Evolutionary conservation across 495 filamentous ascomycete genomes (phyloP).

Genomic region (Aspergillus asperescens): DNA sequence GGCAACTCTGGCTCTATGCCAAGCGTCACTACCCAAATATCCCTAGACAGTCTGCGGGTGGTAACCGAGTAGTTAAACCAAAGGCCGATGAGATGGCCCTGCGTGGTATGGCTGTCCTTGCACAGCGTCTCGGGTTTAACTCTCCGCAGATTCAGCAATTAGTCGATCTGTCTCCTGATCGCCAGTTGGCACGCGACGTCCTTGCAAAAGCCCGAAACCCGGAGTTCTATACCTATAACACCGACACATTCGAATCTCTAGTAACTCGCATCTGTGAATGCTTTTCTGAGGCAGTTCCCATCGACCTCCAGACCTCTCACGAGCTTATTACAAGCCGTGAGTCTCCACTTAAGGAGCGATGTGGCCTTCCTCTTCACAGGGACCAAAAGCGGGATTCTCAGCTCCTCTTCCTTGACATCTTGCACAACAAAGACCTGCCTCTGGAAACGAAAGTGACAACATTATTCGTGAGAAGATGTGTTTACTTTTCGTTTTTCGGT

Average conservation of each 20-base stretch:
- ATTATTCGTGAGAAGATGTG: background rate
- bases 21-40: slow-evolving; percentile 27
- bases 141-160: slow-evolving; percentile 25
- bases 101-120: slow-evolving; percentile 27
- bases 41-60: slow-evolving; percentile 15
- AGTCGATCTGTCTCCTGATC: slow-evolving; percentile 27
- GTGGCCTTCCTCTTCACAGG: background rate
- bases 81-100: slow-evolving; percentile 22
- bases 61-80: slow-evolving; percentile 18
- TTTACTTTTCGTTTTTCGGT: too few species aligned
- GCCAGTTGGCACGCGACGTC: slow-evolving; percentile 26
- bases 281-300: slow-evolving; percentile 8
- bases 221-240: slow-evolving; percentile 26
- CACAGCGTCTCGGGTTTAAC: slow-evolving; percentile 28
- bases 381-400: background rate
- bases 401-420: background rate
- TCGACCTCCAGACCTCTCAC: background rate
- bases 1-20: slow-evolving; percentile 23
- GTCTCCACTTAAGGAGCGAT: background rate
- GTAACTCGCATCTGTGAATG: slow-evolving; percentile 20
- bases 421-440: background rate
- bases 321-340: background rate
- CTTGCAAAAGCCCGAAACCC: slow-evolving; percentile 30
- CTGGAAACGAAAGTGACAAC: background rate
- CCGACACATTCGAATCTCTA: slow-evolving; percentile 18